Percentiles rank a stretch among this genome's conserved stretches.
Conservation (phyloP, 441 rosid species). For the Daphne laureola region DNA sequence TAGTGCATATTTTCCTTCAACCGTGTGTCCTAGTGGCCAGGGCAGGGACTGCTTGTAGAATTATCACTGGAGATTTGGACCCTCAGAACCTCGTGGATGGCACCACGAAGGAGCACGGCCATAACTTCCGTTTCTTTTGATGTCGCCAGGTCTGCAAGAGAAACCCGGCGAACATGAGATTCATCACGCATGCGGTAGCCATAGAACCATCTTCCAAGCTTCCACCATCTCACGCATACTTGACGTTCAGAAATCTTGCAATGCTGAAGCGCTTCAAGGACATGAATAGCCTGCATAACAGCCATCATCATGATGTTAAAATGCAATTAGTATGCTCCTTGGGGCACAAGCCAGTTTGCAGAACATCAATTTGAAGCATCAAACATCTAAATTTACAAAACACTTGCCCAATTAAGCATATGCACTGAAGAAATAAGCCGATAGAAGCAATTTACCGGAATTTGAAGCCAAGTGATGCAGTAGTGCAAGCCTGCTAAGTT, state of each 20-base stretch:
- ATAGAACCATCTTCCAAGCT: constrained; percentile 52
- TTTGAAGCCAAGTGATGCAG: constrained; percentile 41
- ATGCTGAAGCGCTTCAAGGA: constrained; percentile 33
- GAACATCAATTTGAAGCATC: too few species aligned
- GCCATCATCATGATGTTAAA: not conserved
- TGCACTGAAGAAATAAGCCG: not conserved
- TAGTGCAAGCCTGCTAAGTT: constrained; percentile 61
- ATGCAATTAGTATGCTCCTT: not conserved
- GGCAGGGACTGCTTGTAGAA: constrained; percentile 24
- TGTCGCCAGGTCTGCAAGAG: constrained; percentile 33
- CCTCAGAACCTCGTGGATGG: constrained; percentile 57
- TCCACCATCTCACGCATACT: constrained; percentile 67
- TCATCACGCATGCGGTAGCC: constrained; percentile 68
- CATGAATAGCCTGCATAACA: constrained; percentile 20
- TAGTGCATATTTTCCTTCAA: too few species aligned
- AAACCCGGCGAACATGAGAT: constrained; percentile 32
- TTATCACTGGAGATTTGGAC: constrained; percentile 42
- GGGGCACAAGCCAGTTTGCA: too few species aligned
- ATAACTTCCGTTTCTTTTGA: constrained; percentile 39
- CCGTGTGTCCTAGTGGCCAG: constrained; percentile 12
- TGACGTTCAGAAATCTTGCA: constrained; percentile 42
- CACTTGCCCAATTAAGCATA: too few species aligned
- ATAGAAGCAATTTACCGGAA: constrained; percentile 30
- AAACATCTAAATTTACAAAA: too few species aligned
- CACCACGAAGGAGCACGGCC: constrained; percentile 53